Base-by-base conservation (phyloP, 192 early-diverging fungal genomes). In the Linnemannia exigua region DNA sequence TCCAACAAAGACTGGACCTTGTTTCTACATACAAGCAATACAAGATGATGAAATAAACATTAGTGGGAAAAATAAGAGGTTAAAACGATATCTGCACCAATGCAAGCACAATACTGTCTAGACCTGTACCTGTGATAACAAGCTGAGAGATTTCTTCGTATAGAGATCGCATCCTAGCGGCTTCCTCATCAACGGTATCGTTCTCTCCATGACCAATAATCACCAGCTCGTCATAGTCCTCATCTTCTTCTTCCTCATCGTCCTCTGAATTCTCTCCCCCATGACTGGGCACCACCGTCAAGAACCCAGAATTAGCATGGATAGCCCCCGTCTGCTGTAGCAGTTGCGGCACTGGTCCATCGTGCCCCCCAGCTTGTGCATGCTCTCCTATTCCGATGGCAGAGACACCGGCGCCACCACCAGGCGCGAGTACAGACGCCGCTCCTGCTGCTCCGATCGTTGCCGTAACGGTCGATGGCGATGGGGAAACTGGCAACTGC, bases 141-240 rank as follows among this genome's bases (percentile, higher is more conserved):
- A 75, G 77, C 63, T 80, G 84, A n/a, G 84, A 70, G 17, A 54
- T 74, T 36, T 86, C 84, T 16, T 86, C 84, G 11, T 86, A 61
- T 5, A 73, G 71, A 0, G 75, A 73, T 33, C 84, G 73, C 31
- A 77, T 61, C 41, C 84, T 69, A 0, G 78, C 67, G 0, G 82
- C 61, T 44, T 86, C 84, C 41, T 86, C 84, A 25, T 86, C 84
- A n/a, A 86, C 61, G 9, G 78, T 86, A 20, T 86, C 84, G n/a
- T 80, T 86, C 69, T 77, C 78, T 17, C 78, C 84, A 47, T 80
- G 84, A 1, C 84, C 84, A 73, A 86, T 86, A 28, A 80, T 86
- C 47, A 86, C 78, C 37, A 86, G 70, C 22, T 74, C 84, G 33
- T 86, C 84, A 69, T 86, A 86, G 51, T 86, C 84, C 25, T 86